Base-by-base conservation (phyloP, 2,329 filamentous ascomycete genomes). In the Fusarium musae region DNA sequence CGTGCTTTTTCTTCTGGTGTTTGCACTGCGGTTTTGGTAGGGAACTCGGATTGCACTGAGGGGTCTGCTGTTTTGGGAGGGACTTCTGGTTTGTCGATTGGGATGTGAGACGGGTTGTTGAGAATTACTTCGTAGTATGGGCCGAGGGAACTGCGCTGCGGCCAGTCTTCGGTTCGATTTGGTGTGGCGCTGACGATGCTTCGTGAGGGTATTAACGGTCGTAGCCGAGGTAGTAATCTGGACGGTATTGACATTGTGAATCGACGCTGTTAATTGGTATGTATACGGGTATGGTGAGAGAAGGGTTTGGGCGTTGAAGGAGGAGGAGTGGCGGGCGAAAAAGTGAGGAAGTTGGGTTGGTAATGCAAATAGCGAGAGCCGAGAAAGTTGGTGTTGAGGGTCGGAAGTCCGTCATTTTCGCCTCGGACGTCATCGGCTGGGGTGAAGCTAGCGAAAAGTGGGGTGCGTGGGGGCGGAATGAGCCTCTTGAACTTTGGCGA, bases 61-160 rank as follows among this genome's bases (percentile, higher is more conserved):
- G 75, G 59, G 37, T 78, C 72, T 21, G 84, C 82, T 11, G 83
- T 82, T n/a, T 79, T 81, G 5, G 85, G 84, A 0, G 85, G 83
- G 15, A 81, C 79, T 71, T 87, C 83, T 50, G 83, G 83, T 75
- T 87, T 87, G 40, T 79, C 74, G 56, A 65, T 71, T 75, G 82
- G 59, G 82, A 83, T 74, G 4, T 84, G 84, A 13, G 83, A 81
- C 0, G 86, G 85, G 9, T 81, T 82, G 54, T 84, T 82, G 49
- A 91, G 83, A 30, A 91, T 85, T n/a, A 83, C 80, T 72, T 90
- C 85, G 80, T 92, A 92, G 82, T 90, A 92, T 42, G 83, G 79
- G 2, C 89, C 89, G 2, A 90, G 82, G 1, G 89, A 88, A 21
- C 82, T 81, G n/a, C 73, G 69, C 40, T 83, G 82, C 6, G 80